A percentile compares a stretch with the other conserved stretches of the same genome.
Conservation (phyloP, 192 early-diverging fungal genomes). For the Gonapodya sp. region DNA sequence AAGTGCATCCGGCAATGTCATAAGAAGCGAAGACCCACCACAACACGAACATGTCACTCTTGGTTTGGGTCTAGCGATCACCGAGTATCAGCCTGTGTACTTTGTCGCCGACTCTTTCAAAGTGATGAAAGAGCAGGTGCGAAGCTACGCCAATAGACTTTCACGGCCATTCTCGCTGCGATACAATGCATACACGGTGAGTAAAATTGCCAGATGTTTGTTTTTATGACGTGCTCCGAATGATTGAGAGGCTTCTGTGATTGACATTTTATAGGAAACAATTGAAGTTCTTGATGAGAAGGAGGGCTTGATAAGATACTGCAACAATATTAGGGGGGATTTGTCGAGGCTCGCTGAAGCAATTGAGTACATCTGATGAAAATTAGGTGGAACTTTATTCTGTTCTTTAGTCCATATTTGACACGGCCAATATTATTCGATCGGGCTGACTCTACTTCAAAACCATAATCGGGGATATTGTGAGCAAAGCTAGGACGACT, state of each 20-base stretch:
- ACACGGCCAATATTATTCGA: too few relatives aligned
- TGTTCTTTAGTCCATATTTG: too few relatives aligned
- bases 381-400: too few relatives aligned
- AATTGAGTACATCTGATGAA: conserved; percentile 40
- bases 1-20: too few relatives aligned
- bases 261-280: too few relatives aligned
- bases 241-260: too few relatives aligned
- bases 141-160: conserved; percentile 66
- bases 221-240: neutral
- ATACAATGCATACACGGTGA: conserved; percentile 75
- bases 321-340: conserved; percentile 65
- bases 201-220: neutral
- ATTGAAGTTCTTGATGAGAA: conserved; percentile 85
- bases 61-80: conserved; percentile 67
- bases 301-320: conserved; percentile 76
- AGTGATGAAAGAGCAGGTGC: conserved; percentile 82
- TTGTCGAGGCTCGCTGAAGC: conserved; percentile 65
- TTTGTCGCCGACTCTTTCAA: conserved; percentile 92
- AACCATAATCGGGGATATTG: too few relatives aligned
- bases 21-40: neutral
- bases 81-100: conserved; percentile 88
- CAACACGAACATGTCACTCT: conserved; percentile 12
- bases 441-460: too few relatives aligned
- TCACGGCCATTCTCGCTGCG: conserved; percentile 80
- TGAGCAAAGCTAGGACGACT: too few relatives aligned